Conservation (phyloP, 345 rosid species). For the Eucalyptus marginata region DNA sequence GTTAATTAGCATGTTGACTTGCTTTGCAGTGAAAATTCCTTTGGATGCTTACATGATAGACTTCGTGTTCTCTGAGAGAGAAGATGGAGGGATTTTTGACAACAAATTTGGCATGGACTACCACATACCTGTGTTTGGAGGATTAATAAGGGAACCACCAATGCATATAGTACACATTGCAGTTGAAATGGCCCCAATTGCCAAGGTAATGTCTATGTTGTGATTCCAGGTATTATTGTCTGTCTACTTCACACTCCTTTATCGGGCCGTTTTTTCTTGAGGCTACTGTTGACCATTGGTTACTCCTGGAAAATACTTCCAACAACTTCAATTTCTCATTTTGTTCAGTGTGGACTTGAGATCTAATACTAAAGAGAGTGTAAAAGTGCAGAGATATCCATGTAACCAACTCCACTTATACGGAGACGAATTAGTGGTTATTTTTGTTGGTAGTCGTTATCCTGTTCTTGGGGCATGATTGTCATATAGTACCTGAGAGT, state of each 20-base stretch:
- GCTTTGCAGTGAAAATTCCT: constrained; percentile 76
- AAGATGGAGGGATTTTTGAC: constrained; percentile 77
- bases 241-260: background rate
- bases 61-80: constrained; percentile 90
- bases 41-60: constrained; percentile 94
- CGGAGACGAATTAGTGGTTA: background rate
- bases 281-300: background rate
- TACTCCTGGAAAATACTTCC: background rate
- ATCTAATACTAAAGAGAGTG: background rate
- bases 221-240: background rate
- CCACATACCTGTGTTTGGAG: constrained; percentile 73
- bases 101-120: constrained; percentile 76
- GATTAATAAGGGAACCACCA: constrained; percentile 73
- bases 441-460: background rate
- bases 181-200: constrained; percentile 98
- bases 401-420: background rate
- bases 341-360: background rate
- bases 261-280: background rate
- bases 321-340: background rate
- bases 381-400: background rate
- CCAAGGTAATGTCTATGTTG: constrained; percentile 41
- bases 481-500: background rate
- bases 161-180: constrained; percentile 84
- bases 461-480: background rate
- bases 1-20: background rate